Evolutionary conservation across 345 rosid genomes (phyloP).

Genomic region (Heritiera littoralis): DNA sequence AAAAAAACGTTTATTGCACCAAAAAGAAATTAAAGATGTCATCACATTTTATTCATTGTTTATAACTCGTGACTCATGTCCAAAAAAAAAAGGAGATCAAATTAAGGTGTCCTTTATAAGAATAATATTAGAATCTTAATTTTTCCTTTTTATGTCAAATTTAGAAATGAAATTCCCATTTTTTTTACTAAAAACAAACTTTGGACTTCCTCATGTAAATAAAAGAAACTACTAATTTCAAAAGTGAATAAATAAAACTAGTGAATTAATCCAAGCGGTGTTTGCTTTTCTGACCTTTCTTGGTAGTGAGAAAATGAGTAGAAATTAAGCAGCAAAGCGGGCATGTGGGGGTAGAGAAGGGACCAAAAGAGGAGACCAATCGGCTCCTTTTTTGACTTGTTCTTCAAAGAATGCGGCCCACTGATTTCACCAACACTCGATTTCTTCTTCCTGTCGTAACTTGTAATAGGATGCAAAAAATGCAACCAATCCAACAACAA

Average conservation of each 20-base stretch:
- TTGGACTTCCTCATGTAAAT: neutral
- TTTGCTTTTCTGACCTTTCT: neutral
- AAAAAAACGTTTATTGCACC: no score
- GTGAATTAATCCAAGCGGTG: neutral
- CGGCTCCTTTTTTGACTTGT: neutral
- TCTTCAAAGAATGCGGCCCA: constrained; percentile 5
- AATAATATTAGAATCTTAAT: neutral
- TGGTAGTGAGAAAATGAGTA: neutral
- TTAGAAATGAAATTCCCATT: no score
- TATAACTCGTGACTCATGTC: neutral
- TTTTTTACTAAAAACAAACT: neutral
- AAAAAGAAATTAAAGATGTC: neutral
- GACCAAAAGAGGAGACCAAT: neutral
- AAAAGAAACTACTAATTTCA: neutral
- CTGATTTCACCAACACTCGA: neutral
- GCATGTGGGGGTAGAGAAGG: neutral
- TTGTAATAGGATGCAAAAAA: neutral
- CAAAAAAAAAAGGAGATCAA: neutral
- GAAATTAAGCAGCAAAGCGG: no score
- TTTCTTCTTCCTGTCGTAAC: neutral
- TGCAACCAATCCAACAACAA: neutral
- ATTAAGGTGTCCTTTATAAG: neutral
- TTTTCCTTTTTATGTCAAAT: neutral
- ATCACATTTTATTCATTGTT: neutral
- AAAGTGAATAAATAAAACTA: no score